Evolutionary conservation across 768 basidiomycete species (phyloP), one percentile per base, ranked within the genome.

Genomic region (Mycena floridula): DNA sequence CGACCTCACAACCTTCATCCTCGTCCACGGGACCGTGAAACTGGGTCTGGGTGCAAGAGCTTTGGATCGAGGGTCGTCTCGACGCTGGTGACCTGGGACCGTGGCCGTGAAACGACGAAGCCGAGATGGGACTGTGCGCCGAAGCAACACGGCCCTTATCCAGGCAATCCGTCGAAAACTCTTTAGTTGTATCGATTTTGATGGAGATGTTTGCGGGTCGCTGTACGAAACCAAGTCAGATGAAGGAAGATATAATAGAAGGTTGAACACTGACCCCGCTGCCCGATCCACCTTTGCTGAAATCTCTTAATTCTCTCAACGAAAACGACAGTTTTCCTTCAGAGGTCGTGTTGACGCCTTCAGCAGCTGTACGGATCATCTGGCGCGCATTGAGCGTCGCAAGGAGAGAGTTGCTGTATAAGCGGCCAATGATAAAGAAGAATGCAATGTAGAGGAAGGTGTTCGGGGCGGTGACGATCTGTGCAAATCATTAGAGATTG

Each of bases 321-420:
- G 53, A 54, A 22, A 56, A 45, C 9, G 50, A 47, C n/a, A 47
- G 23, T 25, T 50, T 56, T 30, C 18, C 48, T 9, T 41, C 39
- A 7, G 30, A 16, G 54, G 54, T 12, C 61, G 64, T 32, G 61
- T 59, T 5, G 60, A 70, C 25, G 57, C 50, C 51, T 60, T 60
- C 62, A 56, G 44, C 67, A 52, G 50, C 60, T 55, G 26, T 54
- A 2, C 63, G 57, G 41, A 76, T 58, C 24, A 54, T 58, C 42
- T 63, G 60, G 4, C 74, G 67, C 4, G 71, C 70, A 45, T 78
- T 79, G 23, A 78, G 58, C 3, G 76, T 76, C 1, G 73, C 74
- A 12, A 78, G 61, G 37, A 78, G 68, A 4, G 74, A 70, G 53
- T 77, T 78, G 42, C 68, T 68, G 51, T 77, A 78, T 13, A 77